Conservation (phyloP, 257 asterid species). For the Rehmannia glutinosa region DNA sequence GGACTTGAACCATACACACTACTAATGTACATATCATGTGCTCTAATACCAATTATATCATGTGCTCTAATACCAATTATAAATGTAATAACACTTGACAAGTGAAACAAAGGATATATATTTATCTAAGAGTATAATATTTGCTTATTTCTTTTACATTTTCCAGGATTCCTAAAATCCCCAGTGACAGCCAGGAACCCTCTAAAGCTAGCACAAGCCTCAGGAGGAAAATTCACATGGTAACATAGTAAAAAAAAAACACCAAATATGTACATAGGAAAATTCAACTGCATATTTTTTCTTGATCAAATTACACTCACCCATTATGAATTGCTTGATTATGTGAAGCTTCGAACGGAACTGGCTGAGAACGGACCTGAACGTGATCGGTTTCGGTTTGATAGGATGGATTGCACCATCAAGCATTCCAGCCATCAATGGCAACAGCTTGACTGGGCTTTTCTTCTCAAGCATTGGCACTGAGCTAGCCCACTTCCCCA, state of each 20-base stretch:
- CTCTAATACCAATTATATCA: no score
- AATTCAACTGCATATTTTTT: no score
- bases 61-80: neutral
- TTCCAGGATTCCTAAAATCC: slow-evolving; percentile 52
- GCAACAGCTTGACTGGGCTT: slow-evolving; percentile 80
- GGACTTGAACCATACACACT: neutral
- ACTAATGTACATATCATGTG: neutral
- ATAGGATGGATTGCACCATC: slow-evolving; percentile 98
- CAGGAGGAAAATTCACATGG: slow-evolving; percentile 79
- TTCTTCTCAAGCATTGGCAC: slow-evolving; percentile 88
- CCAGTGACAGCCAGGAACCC: slow-evolving; percentile 67
- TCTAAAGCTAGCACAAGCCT: slow-evolving; percentile 54
- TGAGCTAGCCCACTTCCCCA: slow-evolving; percentile 86
- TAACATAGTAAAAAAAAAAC: slow-evolving; percentile 13
- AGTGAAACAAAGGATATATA: no score
- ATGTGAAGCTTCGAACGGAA: slow-evolving; percentile 66
- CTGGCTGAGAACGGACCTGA: slow-evolving; percentile 82
- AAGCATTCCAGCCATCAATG: slow-evolving; percentile 73
- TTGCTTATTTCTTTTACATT: neutral
- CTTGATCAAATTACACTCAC: neutral
- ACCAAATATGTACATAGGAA: no score
- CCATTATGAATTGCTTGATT: neutral
- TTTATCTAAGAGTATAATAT: neutral
- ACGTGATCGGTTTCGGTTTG: slow-evolving; percentile 89
- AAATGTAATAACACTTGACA: neutral